phyloP scores from a whole-genome alignment of 768 basidiomycete genomes.

The Kwoniella pini region DNA sequence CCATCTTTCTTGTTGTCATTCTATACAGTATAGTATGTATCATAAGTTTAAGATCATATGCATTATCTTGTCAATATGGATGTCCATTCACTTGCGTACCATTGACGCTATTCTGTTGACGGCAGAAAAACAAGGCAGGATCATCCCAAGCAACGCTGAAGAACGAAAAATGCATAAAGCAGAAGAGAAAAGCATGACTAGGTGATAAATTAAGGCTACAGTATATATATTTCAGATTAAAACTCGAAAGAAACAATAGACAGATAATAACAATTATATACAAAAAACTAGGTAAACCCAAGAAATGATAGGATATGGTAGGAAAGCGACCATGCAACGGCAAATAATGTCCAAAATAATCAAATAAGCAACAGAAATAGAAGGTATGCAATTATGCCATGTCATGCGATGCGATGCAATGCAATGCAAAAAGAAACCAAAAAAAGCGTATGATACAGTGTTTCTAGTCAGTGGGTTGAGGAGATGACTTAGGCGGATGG shows the following conservation, averaged over 20 bases:
- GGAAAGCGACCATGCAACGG: not conserved
- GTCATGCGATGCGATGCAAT: conserved; percentile 15
- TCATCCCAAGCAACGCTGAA: not conserved
- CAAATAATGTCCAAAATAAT: conserved; percentile 10
- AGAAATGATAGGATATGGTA: not conserved
- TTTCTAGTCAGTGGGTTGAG: not conserved
- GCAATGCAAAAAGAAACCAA: conserved; percentile 7
- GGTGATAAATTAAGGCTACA: conserved; percentile 8
- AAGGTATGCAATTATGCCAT: conserved; percentile 1
- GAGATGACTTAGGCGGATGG: not conserved
- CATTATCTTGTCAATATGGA: not conserved
- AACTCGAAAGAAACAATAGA: too few species aligned
- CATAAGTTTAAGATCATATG: not conserved
- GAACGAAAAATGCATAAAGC: not conserved
- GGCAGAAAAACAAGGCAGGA: not conserved
- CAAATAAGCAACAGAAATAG: not conserved
- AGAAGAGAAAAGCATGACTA: not conserved
- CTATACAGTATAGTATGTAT: too few species aligned
- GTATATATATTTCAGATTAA: not conserved
- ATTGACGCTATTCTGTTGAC: too few species aligned
- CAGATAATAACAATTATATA: too few species aligned
- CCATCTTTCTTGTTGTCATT: too few species aligned
- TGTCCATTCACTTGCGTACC: too few species aligned
- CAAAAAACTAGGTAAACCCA: not conserved
- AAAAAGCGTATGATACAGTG: conserved; percentile 8